Conservation (phyloP, 2,329 filamentous ascomycete genomes). For the Colletotrichum plurivorum region DNA sequence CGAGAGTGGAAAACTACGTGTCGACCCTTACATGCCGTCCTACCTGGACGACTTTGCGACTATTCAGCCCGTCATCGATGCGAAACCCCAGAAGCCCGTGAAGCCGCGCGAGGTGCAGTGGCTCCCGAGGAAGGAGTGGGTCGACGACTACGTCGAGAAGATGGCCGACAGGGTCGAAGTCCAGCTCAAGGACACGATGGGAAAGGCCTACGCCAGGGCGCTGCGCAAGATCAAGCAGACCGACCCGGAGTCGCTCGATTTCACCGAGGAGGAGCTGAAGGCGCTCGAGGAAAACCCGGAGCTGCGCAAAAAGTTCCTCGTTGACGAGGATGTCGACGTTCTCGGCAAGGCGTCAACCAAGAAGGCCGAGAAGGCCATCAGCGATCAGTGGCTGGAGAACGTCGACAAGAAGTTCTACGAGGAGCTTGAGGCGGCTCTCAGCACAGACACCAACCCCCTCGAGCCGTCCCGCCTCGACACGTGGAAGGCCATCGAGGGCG, state of each 20-base stretch:
- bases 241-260: slow-evolving; percentile 66
- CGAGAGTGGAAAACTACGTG: slow-evolving; percentile 78
- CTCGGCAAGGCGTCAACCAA: slow-evolving; percentile 9
- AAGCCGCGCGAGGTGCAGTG: slow-evolving; percentile 68
- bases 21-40: slow-evolving; percentile 78
- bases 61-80: slow-evolving; percentile 84
- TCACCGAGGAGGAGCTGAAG: slow-evolving; percentile 64
- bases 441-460: slow-evolving; percentile 46
- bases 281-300: slow-evolving; percentile 58
- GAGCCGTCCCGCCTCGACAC: slow-evolving; percentile 54
- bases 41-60: slow-evolving; percentile 89
- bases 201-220: slow-evolving; percentile 57
- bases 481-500: slow-evolving; percentile 46
- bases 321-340: slow-evolving; percentile 43
- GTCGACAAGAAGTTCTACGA: slow-evolving; percentile 46
- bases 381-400: slow-evolving; percentile 33
- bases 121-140: slow-evolving; percentile 74
- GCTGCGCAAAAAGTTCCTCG: slow-evolving; percentile 54
- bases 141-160: slow-evolving; percentile 68
- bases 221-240: slow-evolving; percentile 59
- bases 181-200: slow-evolving; percentile 59
- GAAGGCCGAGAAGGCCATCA: slow-evolving; percentile 18
- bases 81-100: slow-evolving; percentile 66
- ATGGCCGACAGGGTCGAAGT: slow-evolving; percentile 59
- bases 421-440: slow-evolving; percentile 43